phyloP scores from a whole-genome alignment of 164 flowering plant species.

The Malania oleifera region DNA sequence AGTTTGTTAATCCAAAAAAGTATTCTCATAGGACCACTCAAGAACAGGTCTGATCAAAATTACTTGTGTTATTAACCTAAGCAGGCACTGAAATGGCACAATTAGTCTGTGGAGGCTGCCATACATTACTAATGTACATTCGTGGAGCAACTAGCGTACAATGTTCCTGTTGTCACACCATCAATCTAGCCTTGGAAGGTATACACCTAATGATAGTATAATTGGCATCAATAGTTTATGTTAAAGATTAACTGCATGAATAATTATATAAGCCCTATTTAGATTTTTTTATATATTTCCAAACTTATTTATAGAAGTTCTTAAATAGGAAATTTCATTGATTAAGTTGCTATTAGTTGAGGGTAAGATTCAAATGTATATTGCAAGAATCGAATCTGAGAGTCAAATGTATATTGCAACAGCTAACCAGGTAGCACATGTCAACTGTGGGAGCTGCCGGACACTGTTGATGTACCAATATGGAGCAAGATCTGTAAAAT shows the following conservation, averaged over 20 bases:
- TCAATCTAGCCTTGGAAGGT: constrained; percentile 90
- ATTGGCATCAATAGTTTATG: too few species aligned
- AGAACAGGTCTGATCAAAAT: not conserved
- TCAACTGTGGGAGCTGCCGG: constrained; percentile 83
- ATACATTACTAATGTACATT: constrained; percentile 82
- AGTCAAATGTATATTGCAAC: constrained; percentile 18
- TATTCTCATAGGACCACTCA: too few species aligned
- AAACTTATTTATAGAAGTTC: too few species aligned
- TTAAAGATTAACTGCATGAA: too few species aligned
- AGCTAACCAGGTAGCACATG: constrained; percentile 95
- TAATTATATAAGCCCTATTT: not conserved
- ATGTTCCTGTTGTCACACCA: constrained; percentile 90
- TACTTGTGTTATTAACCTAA: constrained; percentile 1
- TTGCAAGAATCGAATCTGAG: too few species aligned
- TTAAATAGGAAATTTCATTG: not conserved
- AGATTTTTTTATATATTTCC: not conserved
- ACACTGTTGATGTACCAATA: constrained; percentile 89
- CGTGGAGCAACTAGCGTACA: constrained; percentile 93
- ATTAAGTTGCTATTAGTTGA: not conserved
- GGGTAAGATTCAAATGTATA: not conserved
- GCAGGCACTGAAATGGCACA: constrained; percentile 95
- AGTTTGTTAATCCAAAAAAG: too few species aligned
- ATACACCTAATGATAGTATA: not conserved
- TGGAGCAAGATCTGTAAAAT: constrained; percentile 90
- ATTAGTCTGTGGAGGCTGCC: constrained; percentile 89